These are phyloP conservation scores for Calocybe indica DNA, from an alignment of 768 basidiomycete species.

Conservation along the genomic window DNA sequence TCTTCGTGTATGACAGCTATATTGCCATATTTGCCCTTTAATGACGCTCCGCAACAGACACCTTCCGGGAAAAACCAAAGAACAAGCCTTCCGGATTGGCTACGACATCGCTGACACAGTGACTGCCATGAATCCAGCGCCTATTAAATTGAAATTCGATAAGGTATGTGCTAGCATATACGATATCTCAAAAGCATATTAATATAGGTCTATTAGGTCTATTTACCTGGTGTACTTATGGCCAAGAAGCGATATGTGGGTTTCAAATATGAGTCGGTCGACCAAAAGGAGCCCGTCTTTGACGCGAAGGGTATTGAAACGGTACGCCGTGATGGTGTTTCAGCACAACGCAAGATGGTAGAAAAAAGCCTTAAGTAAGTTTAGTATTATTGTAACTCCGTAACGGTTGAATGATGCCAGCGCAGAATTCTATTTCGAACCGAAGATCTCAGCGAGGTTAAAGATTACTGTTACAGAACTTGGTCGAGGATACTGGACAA, in stretches of 20 bases:
- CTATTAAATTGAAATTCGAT: slow-evolving; percentile 96
- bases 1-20: slow-evolving; percentile 60
- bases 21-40: background rate
- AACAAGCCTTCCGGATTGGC: slow-evolving; percentile 90
- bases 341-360: slow-evolving; percentile 88
- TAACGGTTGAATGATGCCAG: slow-evolving; percentile 1
- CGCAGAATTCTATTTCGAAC: slow-evolving; percentile 83
- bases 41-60: slow-evolving; percentile 32
- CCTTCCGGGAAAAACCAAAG: slow-evolving; percentile 85
- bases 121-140: slow-evolving; percentile 82
- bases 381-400: background rate
- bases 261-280: slow-evolving; percentile 85
- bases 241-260: slow-evolving; percentile 99
- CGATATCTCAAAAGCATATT: background rate
- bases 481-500: slow-evolving; percentile 85
- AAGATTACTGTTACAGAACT: slow-evolving; percentile 77
- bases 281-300: slow-evolving; percentile 74
- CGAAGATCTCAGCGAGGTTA: slow-evolving; percentile 85
- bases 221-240: slow-evolving; percentile 90
- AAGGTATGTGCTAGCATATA: slow-evolving; percentile 49
- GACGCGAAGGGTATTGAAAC: slow-evolving; percentile 99
- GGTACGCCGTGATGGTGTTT: slow-evolving; percentile 86
- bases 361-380: slow-evolving; percentile 83
- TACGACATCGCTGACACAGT: slow-evolving; percentile 88
- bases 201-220: slow-evolving; percentile 61